Evolutionary conservation across 257 asterid genomes (phyloP).

Genomic region (Cordia subcordata): DNA sequence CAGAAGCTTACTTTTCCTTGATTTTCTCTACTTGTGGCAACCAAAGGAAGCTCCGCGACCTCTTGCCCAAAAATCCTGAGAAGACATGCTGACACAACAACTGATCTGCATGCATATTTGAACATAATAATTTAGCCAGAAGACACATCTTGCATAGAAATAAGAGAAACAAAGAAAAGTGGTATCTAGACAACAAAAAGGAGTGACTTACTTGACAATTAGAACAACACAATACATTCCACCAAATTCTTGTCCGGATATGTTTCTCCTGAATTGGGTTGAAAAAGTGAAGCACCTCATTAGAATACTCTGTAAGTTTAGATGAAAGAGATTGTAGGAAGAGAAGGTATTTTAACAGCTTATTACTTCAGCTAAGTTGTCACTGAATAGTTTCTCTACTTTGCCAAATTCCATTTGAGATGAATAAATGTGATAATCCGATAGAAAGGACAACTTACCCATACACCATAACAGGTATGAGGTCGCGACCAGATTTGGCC

Average conservation of each 20-base stretch:
- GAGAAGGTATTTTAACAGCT: too few species aligned
- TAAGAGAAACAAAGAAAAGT: not conserved
- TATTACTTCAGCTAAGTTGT: too few species aligned
- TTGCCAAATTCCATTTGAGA: not conserved
- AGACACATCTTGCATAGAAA: constrained; percentile 1
- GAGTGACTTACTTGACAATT: constrained; percentile 62
- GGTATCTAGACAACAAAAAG: not conserved
- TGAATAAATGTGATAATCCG: constrained; percentile 9
- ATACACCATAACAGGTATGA: constrained; percentile 97
- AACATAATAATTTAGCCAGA: not conserved
- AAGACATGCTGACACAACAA: constrained; percentile 95
- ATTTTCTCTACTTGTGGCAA: constrained; percentile 76
- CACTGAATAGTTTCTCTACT: not conserved
- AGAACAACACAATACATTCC: constrained; percentile 95
- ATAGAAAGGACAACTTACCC: constrained; percentile 56
- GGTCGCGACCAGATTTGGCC: constrained; percentile 94
- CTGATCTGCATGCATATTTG: constrained; percentile 50
- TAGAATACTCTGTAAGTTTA: too few species aligned
- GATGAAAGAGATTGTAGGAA: too few species aligned
- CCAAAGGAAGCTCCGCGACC: constrained; percentile 97
- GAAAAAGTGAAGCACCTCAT: too few species aligned
- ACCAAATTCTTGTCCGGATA: constrained; percentile 97
- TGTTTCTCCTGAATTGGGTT: constrained; percentile 99
- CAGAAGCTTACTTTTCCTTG: constrained; percentile 80
- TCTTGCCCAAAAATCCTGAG: constrained; percentile 83